A percentile compares a stretch with the other conserved stretches of the same genome.
Evolutionary conservation across 768 basidiomycete genomes (phyloP).

Genomic region (Gloeopeniophorella convolvens): DNA sequence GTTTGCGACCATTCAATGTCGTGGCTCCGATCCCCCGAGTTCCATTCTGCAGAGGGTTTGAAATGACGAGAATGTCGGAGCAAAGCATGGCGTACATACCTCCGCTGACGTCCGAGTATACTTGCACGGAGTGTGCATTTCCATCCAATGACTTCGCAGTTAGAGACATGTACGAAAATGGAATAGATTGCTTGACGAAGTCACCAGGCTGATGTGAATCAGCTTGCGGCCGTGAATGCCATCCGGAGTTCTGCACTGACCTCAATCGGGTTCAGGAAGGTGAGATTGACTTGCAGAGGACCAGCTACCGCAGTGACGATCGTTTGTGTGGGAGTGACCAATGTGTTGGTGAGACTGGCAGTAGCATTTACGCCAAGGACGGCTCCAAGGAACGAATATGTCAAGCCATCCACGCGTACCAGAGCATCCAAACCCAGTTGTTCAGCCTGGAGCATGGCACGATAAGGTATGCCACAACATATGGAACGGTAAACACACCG

Average conservation of each 20-base stretch:
- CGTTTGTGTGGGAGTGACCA: conserved; percentile 33
- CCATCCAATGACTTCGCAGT: conserved; percentile 29
- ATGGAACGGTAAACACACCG: background rate
- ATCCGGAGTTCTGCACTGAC: conserved; percentile 16
- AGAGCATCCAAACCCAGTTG: conserved; percentile 11
- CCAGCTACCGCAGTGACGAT: conserved; percentile 31
- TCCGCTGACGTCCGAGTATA: conserved; percentile 36
- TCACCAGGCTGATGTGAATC: conserved; percentile 27
- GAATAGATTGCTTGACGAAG: conserved; percentile 34
- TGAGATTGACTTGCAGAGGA: conserved; percentile 31
- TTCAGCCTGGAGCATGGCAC: background rate
- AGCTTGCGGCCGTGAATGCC: background rate
- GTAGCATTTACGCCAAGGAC: background rate
- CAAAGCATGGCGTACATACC: conserved; percentile 23
- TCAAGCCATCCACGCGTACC: conserved; percentile 8
- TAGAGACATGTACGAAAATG: conserved; percentile 34
- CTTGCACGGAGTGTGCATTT: conserved; percentile 28
- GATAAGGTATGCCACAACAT: background rate
- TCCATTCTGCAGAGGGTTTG: conserved; percentile 20
- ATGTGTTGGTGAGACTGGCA: conserved; percentile 21
- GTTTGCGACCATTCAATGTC: conserved; percentile 7
- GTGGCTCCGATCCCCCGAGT: conserved; percentile 15
- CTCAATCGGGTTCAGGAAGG: conserved; percentile 36
- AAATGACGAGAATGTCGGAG: background rate
- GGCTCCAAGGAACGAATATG: conserved; percentile 20